Conservation (phyloP, 2,329 filamentous ascomycete species). For the Trichophyton equinum region DNA sequence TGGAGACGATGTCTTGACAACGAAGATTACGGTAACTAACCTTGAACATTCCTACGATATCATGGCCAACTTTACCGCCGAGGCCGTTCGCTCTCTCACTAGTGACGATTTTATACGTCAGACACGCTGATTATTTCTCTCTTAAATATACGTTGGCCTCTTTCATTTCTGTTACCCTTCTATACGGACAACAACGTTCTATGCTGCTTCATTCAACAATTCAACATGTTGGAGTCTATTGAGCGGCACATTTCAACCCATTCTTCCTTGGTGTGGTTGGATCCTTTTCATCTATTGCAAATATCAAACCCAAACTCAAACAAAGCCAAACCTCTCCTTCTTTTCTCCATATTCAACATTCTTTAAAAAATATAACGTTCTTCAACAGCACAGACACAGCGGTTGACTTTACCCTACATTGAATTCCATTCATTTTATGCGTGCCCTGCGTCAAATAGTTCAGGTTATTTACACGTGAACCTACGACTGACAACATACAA, state of each 20-base stretch:
- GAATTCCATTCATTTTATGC: neutral
- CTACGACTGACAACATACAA: neutral
- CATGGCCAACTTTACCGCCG: neutral
- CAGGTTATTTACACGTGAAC: neutral
- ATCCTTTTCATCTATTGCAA: neutral
- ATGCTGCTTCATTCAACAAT: neutral
- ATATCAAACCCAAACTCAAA: neutral
- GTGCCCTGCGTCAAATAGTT: neutral
- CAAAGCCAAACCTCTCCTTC: neutral
- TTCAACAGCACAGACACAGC: neutral
- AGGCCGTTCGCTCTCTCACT: neutral
- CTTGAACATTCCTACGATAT: neutral
- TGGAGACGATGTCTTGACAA: slow-evolving; percentile 5
- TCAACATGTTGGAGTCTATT: neutral
- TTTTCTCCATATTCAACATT: neutral
- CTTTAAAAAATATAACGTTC: neutral
- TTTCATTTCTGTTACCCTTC: neutral
- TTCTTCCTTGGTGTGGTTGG: neutral
- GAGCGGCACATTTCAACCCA: neutral
- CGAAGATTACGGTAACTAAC: neutral
- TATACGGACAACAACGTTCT: neutral
- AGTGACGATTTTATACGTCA: too few species aligned
- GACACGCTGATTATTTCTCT: too few species aligned
- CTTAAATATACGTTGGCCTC: neutral
- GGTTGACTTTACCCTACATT: neutral